These are phyloP conservation scores for Paracamarosporium sp. DNA, from an alignment of 2,329 filamentous ascomycete genomes.

Conservation along the genomic window DNA sequence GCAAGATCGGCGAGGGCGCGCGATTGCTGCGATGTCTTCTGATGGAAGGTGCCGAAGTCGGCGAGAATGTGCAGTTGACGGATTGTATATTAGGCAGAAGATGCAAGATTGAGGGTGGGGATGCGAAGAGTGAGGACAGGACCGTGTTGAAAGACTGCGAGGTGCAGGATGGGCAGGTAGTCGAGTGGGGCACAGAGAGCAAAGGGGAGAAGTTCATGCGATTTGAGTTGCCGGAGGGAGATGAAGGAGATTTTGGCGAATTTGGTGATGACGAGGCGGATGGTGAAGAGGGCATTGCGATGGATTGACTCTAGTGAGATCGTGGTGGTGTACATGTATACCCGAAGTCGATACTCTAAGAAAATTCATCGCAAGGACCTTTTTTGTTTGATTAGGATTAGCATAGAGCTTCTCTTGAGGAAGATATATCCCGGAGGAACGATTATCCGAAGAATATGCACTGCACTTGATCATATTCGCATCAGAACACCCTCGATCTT, in stretches of 20 bases:
- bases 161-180: slow-evolving; percentile 82
- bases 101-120: slow-evolving; percentile 82
- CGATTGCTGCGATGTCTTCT: slow-evolving; percentile 86
- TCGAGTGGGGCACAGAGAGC: slow-evolving; percentile 69
- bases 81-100: slow-evolving; percentile 85
- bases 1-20: slow-evolving; percentile 84
- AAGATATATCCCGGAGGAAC: too few species aligned
- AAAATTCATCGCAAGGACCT: too few species aligned
- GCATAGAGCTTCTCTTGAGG: too few species aligned
- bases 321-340: too few species aligned
- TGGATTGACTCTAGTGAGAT: too few species aligned
- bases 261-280: slow-evolving; percentile 23
- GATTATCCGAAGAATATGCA: too few species aligned
- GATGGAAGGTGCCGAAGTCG: slow-evolving; percentile 90
- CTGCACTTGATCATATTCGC: too few species aligned
- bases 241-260: slow-evolving; percentile 35
- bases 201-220: slow-evolving; percentile 70
- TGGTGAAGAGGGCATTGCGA: slow-evolving; percentile 15
- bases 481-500: too few species aligned
- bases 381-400: too few species aligned
- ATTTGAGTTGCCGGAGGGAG: slow-evolving; percentile 49
- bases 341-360: too few species aligned
- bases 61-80: slow-evolving; percentile 82
- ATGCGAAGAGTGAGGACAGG: slow-evolving; percentile 52
- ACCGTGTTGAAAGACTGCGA: slow-evolving; percentile 84